Percentiles rank a stretch among this genome's conserved stretches.
These are phyloP conservation scores for Scutellaria galericulata DNA, from an alignment of 257 asterid species.

Conservation along the genomic window DNA sequence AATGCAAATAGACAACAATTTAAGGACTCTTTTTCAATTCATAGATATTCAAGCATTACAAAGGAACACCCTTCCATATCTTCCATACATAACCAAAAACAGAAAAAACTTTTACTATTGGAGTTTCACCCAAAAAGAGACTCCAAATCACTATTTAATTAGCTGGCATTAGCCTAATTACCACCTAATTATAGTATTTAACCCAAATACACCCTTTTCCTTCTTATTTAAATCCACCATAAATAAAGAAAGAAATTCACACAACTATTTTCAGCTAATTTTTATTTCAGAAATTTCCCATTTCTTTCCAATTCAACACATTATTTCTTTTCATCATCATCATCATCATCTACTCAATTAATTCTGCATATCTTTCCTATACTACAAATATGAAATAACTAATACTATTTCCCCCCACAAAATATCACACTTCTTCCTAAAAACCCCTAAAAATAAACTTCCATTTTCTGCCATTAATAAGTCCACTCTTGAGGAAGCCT, in stretches of 20 bases:
- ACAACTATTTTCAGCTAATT: background rate
- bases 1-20: background rate
- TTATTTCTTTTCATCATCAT: conserved; percentile 37
- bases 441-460: background rate
- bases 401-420: background rate
- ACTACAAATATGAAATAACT: no score
- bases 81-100: background rate
- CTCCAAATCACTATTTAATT: no score
- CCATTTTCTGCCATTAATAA: conserved; percentile 40
- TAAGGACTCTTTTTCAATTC: background rate
- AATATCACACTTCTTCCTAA: background rate
- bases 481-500: conserved; percentile 89
- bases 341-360: conserved; percentile 34
- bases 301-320: background rate
- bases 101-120: no score
- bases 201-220: background rate
- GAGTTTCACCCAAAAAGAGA: no score
- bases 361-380: conserved; percentile 1
- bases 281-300: conserved; percentile 22
- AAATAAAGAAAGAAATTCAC: background rate
- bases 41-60: no score
- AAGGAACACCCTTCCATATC: no score
- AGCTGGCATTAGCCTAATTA: no score
- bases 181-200: no score
- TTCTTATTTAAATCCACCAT: background rate